Evolutionary conservation across 176 grass and related monocot genomes (phyloP).

Genomic region (Oryza coarctata): DNA sequence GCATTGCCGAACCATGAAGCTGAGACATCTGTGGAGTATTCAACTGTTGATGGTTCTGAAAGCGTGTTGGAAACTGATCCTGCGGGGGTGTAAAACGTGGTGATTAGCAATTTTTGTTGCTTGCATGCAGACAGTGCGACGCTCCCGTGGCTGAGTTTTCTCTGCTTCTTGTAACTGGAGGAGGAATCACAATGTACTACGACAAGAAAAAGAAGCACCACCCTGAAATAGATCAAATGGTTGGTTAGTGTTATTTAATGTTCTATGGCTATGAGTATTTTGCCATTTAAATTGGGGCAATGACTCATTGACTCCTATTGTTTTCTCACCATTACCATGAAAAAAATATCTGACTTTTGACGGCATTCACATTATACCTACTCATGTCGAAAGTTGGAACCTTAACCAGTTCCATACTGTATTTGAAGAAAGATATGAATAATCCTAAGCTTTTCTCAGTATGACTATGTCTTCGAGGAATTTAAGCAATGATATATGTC

Average conservation of each 20-base stretch:
- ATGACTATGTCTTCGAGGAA: neutral
- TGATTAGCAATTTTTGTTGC: neutral
- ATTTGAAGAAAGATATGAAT: neutral
- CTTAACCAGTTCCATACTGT: neutral
- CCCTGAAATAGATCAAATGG: conserved; percentile 86
- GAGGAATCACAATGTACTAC: conserved; percentile 66
- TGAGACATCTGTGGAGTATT: neutral
- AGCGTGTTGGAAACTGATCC: neutral
- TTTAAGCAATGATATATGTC: neutral
- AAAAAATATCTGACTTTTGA: neutral
- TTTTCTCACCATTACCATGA: neutral
- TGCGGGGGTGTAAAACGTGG: neutral
- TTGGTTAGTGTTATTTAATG: conserved; percentile 49
- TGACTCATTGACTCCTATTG: neutral
- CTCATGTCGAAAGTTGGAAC: neutral
- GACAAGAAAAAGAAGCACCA: conserved; percentile 79
- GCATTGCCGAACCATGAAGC: neutral
- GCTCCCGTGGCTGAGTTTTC: conserved; percentile 80
- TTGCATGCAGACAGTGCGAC: conserved; percentile 46
- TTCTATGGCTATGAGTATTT: neutral
- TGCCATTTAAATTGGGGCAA: neutral
- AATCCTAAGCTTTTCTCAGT: neutral
- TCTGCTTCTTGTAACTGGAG: conserved; percentile 81
- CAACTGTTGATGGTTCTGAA: neutral
- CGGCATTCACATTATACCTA: neutral